Conservation (phyloP, 2,329 filamentous ascomycete species). For the Pseudogymnoascus sp. region DNA sequence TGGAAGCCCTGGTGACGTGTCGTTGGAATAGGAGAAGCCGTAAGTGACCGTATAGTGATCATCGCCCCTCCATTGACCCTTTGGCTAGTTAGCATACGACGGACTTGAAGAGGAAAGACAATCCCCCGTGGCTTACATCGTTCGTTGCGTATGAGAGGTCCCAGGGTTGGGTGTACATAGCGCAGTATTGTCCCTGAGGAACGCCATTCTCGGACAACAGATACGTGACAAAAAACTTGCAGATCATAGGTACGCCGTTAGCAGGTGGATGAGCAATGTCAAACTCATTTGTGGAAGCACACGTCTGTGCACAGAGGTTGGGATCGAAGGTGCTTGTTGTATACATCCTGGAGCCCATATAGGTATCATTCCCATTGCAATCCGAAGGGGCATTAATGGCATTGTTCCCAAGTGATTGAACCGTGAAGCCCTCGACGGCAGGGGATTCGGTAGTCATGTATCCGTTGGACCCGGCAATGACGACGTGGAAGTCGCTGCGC, state of each 20-base stretch:
- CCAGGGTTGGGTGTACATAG: slow-evolving; percentile 31
- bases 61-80: slow-evolving; percentile 18
- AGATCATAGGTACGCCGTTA: slow-evolving; percentile 14
- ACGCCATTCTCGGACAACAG: slow-evolving; percentile 32
- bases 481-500: slow-evolving; percentile 30
- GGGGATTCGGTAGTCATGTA: slow-evolving; percentile 23
- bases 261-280: slow-evolving; percentile 4
- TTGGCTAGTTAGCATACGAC: neutral
- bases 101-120: neutral
- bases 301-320: slow-evolving; percentile 26
- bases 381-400: slow-evolving; percentile 27
- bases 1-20: neutral
- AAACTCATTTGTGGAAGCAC: slow-evolving; percentile 18
- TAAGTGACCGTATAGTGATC: slow-evolving; percentile 20
- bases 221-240: slow-evolving; percentile 33
- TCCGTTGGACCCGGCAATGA: slow-evolving; percentile 38
- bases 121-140: neutral
- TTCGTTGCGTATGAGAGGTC: slow-evolving; percentile 11
- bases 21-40: slow-evolving; percentile 14
- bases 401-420: slow-evolving; percentile 22
- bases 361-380: slow-evolving; percentile 19
- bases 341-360: slow-evolving; percentile 25
- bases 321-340: slow-evolving; percentile 27
- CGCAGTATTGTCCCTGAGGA: slow-evolving; percentile 33
- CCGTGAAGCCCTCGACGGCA: slow-evolving; percentile 22